These are phyloP conservation scores for Mucor ambiguus DNA, from an alignment of 371 early-diverging fungal genomes.

Conservation along the genomic window DNA sequence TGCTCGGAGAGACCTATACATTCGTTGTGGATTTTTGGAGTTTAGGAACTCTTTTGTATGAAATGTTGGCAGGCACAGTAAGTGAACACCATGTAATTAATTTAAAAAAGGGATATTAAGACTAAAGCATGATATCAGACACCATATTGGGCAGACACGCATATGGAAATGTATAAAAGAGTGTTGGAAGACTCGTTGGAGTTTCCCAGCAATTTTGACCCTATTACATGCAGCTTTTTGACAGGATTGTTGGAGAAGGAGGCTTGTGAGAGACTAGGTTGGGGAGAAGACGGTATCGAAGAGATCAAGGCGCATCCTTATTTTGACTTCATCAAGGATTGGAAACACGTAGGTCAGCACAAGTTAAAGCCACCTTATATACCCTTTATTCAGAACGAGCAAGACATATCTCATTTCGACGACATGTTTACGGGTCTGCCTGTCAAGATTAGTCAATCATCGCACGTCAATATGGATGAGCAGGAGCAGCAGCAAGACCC, in stretches of 20 bases:
- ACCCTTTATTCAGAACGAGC: conserved; percentile 48
- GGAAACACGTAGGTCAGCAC: conserved; percentile 62
- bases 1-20: conserved; percentile 81
- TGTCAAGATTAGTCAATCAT: conserved; percentile 44
- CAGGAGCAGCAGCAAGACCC: conserved; percentile 17
- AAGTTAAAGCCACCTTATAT: conserved; percentile 59
- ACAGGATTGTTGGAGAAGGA: conserved; percentile 70
- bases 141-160: conserved; percentile 83
- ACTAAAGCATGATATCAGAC: conserved; percentile 47
- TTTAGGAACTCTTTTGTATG: conserved; percentile 91
- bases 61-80: conserved; percentile 73
- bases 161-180: conserved; percentile 78
- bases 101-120: neutral
- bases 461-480: neutral
- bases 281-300: conserved; percentile 55
- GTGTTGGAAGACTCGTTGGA: conserved; percentile 74
- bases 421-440: conserved; percentile 60
- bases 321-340: conserved; percentile 61
- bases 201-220: conserved; percentile 67
- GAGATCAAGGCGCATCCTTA: conserved; percentile 71
- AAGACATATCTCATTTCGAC: conserved; percentile 68
- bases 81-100: conserved; percentile 18
- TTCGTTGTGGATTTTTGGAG: conserved; percentile 97
- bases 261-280: conserved; percentile 64
- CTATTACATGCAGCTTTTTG: conserved; percentile 56